phyloP scores from a whole-genome alignment of 2,329 filamentous ascomycete genomes.

The Diaporthe sp. region DNA sequence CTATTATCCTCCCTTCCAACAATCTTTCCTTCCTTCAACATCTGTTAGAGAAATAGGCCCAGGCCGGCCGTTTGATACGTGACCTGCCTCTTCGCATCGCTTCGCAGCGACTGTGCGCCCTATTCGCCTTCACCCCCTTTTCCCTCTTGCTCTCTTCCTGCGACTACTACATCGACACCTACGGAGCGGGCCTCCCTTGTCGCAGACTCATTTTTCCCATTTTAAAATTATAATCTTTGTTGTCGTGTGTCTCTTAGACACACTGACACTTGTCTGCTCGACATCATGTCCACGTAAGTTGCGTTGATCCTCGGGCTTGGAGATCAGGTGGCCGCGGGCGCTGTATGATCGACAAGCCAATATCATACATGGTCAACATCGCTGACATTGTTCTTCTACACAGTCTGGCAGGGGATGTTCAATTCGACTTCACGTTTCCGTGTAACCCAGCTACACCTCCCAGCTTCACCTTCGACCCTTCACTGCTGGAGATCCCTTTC shows the following conservation, averaged over 20 bases:
- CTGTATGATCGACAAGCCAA: not conserved
- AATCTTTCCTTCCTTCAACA: constrained; percentile 24
- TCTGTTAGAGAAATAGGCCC: constrained; percentile 35
- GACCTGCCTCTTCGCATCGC: constrained; percentile 36
- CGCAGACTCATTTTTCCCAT: constrained; percentile 33
- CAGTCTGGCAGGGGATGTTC: constrained; percentile 74
- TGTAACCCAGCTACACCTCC: constrained; percentile 67
- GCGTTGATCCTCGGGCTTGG: not conserved
- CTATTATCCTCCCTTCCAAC: constrained; percentile 25
- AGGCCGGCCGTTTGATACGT: constrained; percentile 42
- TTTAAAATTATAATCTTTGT: constrained; percentile 36
- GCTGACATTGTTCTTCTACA: constrained; percentile 46
- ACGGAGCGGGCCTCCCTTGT: constrained; percentile 42
- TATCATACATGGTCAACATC: not conserved
- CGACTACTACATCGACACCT: constrained; percentile 24
- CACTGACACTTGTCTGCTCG: constrained; percentile 37
- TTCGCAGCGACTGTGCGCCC: constrained; percentile 35
- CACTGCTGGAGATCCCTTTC: constrained; percentile 69
- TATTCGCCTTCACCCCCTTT: constrained; percentile 4
- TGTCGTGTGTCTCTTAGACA: constrained; percentile 37
- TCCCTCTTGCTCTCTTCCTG: constrained; percentile 7
- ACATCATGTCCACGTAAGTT: constrained; percentile 61
- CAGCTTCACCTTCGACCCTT: constrained; percentile 69
- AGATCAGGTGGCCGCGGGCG: constrained; percentile 9
- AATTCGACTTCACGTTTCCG: constrained; percentile 73